A percentile compares a stretch with the other conserved stretches of the same genome.
Conservation (phyloP, 1,284 basidiomycete species). For the Boletellus sp. region DNA sequence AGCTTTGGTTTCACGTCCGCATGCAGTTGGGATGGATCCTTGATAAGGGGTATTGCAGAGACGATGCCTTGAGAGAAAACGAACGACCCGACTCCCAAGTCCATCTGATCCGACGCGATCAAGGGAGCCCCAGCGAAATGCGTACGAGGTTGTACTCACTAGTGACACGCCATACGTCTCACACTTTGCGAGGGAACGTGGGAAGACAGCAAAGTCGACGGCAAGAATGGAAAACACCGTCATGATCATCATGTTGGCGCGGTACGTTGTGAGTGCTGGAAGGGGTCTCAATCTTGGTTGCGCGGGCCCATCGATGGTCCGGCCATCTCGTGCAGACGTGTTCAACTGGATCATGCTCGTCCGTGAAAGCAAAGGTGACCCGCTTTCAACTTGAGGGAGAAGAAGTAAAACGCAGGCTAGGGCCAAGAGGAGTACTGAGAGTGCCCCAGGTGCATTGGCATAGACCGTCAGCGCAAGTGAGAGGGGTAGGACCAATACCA, state of each 20-base stretch:
- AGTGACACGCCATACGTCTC: conserved; percentile 92
- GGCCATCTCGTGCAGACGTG: conserved; percentile 16
- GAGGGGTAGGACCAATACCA: conserved; percentile 70
- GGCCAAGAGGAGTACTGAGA: conserved; percentile 51
- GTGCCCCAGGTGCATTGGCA: conserved; percentile 52
- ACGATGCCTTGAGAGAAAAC: conserved; percentile 93
- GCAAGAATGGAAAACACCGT: conserved; percentile 91
- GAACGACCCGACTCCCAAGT: conserved; percentile 94
- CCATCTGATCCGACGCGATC: conserved; percentile 67
- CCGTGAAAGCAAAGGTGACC: conserved; percentile 50
- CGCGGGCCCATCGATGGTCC: conserved; percentile 2
- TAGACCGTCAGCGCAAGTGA: conserved; percentile 78
- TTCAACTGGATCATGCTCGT: conserved; percentile 19
- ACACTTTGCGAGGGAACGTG: conserved; percentile 85
- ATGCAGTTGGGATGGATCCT: conserved; percentile 51
- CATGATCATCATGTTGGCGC: conserved; percentile 95
- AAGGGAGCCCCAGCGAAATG: conserved; percentile 1
- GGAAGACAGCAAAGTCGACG: conserved; percentile 94
- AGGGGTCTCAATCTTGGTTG: conserved; percentile 39
- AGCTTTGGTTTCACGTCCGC: conserved; percentile 53
- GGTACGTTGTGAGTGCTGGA: conserved; percentile 82
- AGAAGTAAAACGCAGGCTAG: conserved; percentile 44
- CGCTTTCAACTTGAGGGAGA: conserved; percentile 41
- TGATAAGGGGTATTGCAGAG: conserved; percentile 75
- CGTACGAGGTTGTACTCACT: conserved; percentile 44